phyloP scores from a whole-genome alignment of 2,329 filamentous ascomycete species.

The Xylariaceae sp. region DNA sequence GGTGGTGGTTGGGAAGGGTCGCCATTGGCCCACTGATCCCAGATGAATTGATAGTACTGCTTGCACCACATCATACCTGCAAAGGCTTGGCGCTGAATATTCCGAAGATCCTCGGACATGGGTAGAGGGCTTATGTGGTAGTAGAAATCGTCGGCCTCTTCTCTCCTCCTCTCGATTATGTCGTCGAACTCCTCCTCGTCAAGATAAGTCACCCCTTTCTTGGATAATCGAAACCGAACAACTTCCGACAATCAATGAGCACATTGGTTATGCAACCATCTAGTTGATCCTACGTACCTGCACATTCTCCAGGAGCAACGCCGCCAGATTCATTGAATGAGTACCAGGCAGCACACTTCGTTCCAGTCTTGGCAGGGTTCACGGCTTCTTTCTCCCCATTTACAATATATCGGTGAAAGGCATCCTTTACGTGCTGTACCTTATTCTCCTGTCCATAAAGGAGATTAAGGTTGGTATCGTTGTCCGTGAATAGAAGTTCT shows the following conservation, averaged over 20 bases:
- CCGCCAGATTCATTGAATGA: constrained; percentile 88
- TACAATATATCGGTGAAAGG: constrained; percentile 88
- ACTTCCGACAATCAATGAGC: constrained; percentile 55
- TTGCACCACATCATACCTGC: constrained; percentile 99
- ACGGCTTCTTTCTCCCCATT: constrained; percentile 79
- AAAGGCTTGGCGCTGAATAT: constrained; percentile 93
- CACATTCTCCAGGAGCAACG: constrained; percentile 88
- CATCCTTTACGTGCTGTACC: constrained; percentile 89
- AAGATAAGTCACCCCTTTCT: constrained; percentile 75
- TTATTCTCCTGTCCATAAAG: constrained; percentile 82
- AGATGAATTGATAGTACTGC: constrained; percentile 95
- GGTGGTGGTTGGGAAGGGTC: constrained; percentile 89
- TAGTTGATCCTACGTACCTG: constrained; percentile 67
- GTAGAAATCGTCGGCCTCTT: constrained; percentile 97
- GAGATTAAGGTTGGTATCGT: constrained; percentile 84
- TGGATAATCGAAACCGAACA: constrained; percentile 87
- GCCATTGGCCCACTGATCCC: constrained; percentile 97
- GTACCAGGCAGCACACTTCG: constrained; percentile 91
- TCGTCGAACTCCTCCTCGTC: constrained; percentile 95
- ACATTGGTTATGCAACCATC: not conserved
- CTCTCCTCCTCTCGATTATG: constrained; percentile 80
- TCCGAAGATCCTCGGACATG: constrained; percentile 91
- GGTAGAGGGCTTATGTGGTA: constrained; percentile 90
- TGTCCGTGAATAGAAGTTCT: constrained; percentile 88
- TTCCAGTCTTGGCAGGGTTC: constrained; percentile 80